Conservation (phyloP, 2,329 filamentous ascomycete species). For the Pseudocercospora vitis region DNA sequence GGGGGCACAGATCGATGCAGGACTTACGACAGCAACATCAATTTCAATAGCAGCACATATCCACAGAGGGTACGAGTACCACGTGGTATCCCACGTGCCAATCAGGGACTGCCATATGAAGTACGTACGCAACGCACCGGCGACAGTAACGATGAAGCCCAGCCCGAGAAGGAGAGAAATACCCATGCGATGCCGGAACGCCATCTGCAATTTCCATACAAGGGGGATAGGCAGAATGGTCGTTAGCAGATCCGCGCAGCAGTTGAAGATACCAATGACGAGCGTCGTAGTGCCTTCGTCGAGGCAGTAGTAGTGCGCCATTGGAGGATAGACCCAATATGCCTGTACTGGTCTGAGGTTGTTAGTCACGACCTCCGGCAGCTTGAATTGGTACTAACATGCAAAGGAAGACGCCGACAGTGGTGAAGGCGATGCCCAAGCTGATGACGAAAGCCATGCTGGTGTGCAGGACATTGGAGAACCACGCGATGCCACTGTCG, state of each 20-base stretch:
- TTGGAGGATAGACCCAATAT: conserved; percentile 45
- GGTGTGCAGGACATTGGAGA: conserved; percentile 43
- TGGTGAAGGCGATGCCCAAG: conserved; percentile 42
- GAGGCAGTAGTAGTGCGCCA: conserved; percentile 39
- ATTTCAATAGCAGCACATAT: conserved; percentile 50
- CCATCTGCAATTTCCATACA: conserved; percentile 46
- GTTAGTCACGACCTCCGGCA: no score
- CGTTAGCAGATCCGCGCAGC: conserved; percentile 44
- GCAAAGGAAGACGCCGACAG: conserved; percentile 44
- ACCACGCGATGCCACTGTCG: conserved; percentile 43
- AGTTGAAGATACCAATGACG: conserved; percentile 45
- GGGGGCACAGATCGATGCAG: not conserved
- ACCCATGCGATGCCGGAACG: conserved; percentile 42
- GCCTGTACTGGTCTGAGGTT: conserved; percentile 39
- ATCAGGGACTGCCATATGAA: conserved; percentile 47
- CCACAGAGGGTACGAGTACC: conserved; percentile 48
- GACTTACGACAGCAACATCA: conserved; percentile 48
- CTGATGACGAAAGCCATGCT: conserved; percentile 41
- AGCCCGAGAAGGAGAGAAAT: conserved; percentile 43
- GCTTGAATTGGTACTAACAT: conserved; percentile 27
- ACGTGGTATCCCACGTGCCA: conserved; percentile 37
- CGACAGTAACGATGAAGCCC: conserved; percentile 45
- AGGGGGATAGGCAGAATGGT: conserved; percentile 48
- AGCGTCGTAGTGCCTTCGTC: conserved; percentile 45
- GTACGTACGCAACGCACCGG: conserved; percentile 46